Percentiles rank a stretch among this genome's conserved stretches.
Evolutionary conservation across 345 rosid species (phyloP).

Genomic region (Populus euphratica): DNA sequence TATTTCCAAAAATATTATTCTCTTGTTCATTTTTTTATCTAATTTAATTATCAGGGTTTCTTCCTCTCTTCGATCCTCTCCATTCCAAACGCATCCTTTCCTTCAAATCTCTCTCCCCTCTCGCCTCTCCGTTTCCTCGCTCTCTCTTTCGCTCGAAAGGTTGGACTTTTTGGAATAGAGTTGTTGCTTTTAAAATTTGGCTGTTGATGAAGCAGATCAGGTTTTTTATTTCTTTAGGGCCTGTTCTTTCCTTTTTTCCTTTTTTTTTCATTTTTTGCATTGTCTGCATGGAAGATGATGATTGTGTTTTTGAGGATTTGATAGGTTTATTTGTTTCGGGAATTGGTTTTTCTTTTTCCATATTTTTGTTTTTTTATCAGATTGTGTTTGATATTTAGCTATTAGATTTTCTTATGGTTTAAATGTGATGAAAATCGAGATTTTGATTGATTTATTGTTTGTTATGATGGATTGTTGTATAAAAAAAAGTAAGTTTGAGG

Average conservation of each 20-base stretch:
- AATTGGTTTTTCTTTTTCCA: no score
- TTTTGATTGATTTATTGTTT: neutral
- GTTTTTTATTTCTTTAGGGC: neutral
- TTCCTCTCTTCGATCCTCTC: neutral
- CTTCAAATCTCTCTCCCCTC: neutral
- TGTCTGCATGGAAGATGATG: neutral
- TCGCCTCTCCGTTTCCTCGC: neutral
- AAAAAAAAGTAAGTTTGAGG: neutral
- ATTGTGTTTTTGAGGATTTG: no score
- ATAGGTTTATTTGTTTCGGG: no score
- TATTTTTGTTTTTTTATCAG: neutral
- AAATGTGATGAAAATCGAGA: neutral
- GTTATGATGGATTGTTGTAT: neutral
- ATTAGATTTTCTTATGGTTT: neutral
- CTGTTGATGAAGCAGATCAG: neutral
- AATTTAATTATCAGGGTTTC: conserved; percentile 4
- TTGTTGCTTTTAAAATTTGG: conserved; percentile 16
- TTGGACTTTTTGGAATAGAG: neutral
- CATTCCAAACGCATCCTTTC: neutral
- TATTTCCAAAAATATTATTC: conserved; percentile 12
- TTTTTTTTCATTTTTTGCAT: neutral
- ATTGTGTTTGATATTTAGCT: neutral
- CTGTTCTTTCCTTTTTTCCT: neutral
- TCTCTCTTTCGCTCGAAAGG: neutral
- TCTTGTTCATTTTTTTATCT: conserved; percentile 3